These are phyloP conservation scores for Orychophragmus violaceus DNA, from an alignment of 345 rosid species.

Conservation along the genomic window DNA sequence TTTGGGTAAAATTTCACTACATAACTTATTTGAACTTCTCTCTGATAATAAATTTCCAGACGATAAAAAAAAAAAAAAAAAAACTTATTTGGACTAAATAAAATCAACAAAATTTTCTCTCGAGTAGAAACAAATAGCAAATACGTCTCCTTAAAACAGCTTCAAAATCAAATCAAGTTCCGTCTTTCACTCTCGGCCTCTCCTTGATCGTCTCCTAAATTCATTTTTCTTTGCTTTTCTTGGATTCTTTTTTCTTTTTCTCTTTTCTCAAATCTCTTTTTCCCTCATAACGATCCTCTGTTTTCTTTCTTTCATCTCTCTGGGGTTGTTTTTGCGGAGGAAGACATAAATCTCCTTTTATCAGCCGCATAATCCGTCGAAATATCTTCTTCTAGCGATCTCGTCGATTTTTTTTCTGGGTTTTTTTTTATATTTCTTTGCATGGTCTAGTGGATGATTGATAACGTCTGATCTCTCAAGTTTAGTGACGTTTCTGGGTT, in stretches of 20 bases:
- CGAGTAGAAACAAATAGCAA: constrained; percentile 27
- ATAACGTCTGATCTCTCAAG: constrained; percentile 8
- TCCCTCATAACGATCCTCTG: constrained; percentile 6
- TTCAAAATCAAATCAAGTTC: constrained; percentile 3
- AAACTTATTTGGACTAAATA: too few relatives aligned
- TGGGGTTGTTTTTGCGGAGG: constrained; percentile 22
- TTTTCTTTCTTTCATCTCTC: not conserved
- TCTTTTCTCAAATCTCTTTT: constrained; percentile 9
- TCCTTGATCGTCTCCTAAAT: constrained; percentile 8
- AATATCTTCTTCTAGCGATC: not conserved
- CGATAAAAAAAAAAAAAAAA: too few relatives aligned
- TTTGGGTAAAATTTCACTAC: too few relatives aligned
- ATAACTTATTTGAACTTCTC: too few relatives aligned
- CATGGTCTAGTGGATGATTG: constrained; percentile 22
- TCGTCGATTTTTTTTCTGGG: not conserved
- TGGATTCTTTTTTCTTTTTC: not conserved
- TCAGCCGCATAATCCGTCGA: too few relatives aligned
- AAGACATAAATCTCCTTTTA: constrained; percentile 2
- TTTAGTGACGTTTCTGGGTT: constrained; percentile 15
- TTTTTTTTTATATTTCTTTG: not conserved
- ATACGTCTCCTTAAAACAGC: constrained; percentile 26
- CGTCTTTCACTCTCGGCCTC: constrained; percentile 30
- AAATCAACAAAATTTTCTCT: not conserved
- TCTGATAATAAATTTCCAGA: too few relatives aligned
- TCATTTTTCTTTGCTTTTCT: not conserved